Conservation (phyloP, 225 moss, liverwort and hornwort species). For the Bryum argenteum region DNA sequence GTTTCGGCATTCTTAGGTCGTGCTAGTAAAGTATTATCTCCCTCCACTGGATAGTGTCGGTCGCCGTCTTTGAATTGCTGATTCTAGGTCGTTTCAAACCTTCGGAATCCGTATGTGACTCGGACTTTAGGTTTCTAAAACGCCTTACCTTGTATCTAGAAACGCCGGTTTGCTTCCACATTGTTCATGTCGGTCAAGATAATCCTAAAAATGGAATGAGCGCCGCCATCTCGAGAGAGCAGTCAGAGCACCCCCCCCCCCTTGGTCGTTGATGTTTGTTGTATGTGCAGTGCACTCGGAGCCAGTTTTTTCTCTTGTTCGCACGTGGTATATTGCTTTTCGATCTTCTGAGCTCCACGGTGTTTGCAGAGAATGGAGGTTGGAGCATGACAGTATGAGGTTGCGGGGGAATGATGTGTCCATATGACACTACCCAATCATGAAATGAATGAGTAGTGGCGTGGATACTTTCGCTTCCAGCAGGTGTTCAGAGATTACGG, state of each 20-base stretch:
- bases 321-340: not conserved
- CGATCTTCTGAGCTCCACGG: not conserved
- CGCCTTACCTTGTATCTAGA: not conserved
- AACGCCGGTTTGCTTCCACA: not conserved
- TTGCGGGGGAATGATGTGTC: constrained; percentile 18
- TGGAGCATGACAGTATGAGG: constrained; percentile 10
- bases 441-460: constrained; percentile 17
- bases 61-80: constrained; percentile 16
- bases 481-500: not conserved
- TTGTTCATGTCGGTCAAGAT: not conserved
- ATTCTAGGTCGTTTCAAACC: constrained; percentile 18
- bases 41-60: not conserved
- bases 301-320: not conserved
- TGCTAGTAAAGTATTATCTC: not conserved
- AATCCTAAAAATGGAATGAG: too few relatives aligned
- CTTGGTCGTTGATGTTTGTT: not conserved
- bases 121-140: constrained; percentile 39
- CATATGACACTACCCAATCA: constrained; percentile 12
- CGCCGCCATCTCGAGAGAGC: too few relatives aligned
- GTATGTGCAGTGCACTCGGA: not conserved
- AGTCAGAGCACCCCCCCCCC: constrained; percentile 1
- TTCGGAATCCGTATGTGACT: not conserved
- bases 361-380: constrained; percentile 15
- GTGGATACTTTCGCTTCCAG: constrained; percentile 16
- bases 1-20: constrained; percentile 18